Base-by-base conservation (phyloP, 805 yeast species). In the Suhomyces vadensis region DNA sequence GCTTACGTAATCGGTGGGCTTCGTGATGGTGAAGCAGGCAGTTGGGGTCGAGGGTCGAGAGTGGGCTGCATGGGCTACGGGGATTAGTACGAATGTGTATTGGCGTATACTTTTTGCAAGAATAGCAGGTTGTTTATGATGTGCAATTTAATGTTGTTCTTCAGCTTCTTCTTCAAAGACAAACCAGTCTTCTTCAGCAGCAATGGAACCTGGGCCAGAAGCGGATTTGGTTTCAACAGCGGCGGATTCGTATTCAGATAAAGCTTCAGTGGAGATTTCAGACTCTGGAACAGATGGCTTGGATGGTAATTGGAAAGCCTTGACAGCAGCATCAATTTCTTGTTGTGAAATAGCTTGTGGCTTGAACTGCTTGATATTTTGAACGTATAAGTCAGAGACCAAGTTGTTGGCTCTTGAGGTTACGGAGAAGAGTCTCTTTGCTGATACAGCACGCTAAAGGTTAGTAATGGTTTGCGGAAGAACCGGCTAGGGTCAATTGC, bases 301-400 rank as follows among this genome's bases (percentile, higher is more conserved):
- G 51, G 77, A 67, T 59, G 98, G 98, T 51, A 82, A 73, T 49
- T 75, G 69, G 94, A 96, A 94, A 57, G 86, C 81, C 71, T 85
- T 82, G 56, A 90, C 92, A 53, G 84, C 78, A 52, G 81, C 78
- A 60, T 83, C 89, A 50, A 92, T 84, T 55, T 87, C 95, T 54
- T 79, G 74, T 47, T 86, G 81, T 47, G 85, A 71, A 43, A 84
- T 64, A 49, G 89, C 82, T 47, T 84, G 79, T 64, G 96, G 91
- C 77, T 90, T 89, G 82, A 87, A 91, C 50, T 82, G 81, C 75
- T 84, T 87, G 71, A 94, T 75, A 71, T 91, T 96, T 67, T 79
- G 82, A 63, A 92, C 72, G 76, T 91, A 91, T 57, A 91, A 79
- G 55, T 91, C 96, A 67, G 87, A 79, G 63, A 91, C 69, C 64